These are phyloP conservation scores for Phaeosphaeriaceae sp. DNA, from an alignment of 2,329 filamentous ascomycete species.

Conservation along the genomic window DNA sequence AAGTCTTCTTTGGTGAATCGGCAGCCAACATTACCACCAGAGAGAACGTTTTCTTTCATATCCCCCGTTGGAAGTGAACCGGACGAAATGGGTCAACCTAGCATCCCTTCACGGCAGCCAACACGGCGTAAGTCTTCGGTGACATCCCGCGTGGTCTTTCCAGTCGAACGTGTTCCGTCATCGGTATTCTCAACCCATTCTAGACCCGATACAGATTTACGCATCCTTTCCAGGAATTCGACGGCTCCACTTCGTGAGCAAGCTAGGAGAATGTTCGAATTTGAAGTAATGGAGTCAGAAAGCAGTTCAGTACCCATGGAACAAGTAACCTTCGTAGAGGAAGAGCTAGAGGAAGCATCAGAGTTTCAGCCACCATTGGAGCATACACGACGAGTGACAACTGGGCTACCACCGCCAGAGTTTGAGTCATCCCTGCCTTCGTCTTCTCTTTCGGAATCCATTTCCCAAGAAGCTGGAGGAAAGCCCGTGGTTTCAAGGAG, in stretches of 20 bases:
- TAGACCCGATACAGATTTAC: not conserved
- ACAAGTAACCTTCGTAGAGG: not conserved
- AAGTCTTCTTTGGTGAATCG: not conserved
- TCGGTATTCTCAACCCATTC: not conserved
- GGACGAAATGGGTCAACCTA: not conserved
- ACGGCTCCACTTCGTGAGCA: not conserved
- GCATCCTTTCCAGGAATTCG: not conserved
- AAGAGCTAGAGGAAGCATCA: slow-evolving; percentile 1
- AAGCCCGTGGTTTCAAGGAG: not conserved
- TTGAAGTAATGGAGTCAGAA: not conserved
- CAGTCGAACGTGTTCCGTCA: not conserved
- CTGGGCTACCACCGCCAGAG: not conserved
- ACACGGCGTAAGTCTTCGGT: not conserved
- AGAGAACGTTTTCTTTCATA: slow-evolving; percentile 2
- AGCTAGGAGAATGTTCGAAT: not conserved
- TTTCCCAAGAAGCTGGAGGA: not conserved
- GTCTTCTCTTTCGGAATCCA: not conserved
- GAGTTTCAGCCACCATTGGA: slow-evolving; percentile 1
- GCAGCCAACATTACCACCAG: not conserved
- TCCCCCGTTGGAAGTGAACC: not conserved
- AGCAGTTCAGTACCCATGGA: not conserved
- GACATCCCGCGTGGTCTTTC: not conserved
- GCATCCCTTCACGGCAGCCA: slow-evolving; percentile 2
- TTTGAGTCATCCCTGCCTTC: not conserved
- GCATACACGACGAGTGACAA: not conserved